These are phyloP conservation scores for Fomitopsis palustris DNA, from an alignment of 1,284 basidiomycete genomes.

Conservation along the genomic window DNA sequence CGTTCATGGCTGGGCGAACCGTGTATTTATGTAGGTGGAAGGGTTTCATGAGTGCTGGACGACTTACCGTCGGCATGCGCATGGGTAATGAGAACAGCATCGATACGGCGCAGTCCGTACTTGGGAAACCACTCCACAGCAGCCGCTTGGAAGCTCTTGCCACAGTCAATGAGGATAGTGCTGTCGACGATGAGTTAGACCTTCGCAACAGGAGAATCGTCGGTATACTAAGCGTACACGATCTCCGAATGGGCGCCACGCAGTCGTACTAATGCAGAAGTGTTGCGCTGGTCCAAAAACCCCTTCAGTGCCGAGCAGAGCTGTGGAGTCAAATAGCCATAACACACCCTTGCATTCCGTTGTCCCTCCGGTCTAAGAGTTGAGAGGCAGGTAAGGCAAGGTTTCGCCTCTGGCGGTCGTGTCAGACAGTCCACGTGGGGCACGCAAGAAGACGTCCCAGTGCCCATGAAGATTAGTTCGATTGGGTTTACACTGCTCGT, in stretches of 20 bases:
- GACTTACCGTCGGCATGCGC: conserved; percentile 71
- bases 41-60: not conserved
- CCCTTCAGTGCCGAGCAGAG: not conserved
- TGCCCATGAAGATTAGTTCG: conserved; percentile 72
- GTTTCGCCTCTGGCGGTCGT: conserved; percentile 41
- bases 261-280: conserved; percentile 60
- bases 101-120: conserved; percentile 68
- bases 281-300: conserved; percentile 49
- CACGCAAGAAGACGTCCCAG: conserved; percentile 69
- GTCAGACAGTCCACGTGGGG: conserved; percentile 67
- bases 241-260: conserved; percentile 45
- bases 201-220: not conserved
- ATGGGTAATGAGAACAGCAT: conserved; percentile 78
- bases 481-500: conserved; percentile 21
- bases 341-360: conserved; percentile 58
- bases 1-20: conserved; percentile 65
- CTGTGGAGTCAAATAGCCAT: not conserved
- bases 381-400: conserved; percentile 66
- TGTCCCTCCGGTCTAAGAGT: conserved; percentile 61
- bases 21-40: conserved; percentile 6
- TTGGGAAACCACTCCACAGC: conserved; percentile 81
- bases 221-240: conserved; percentile 40
- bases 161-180: conserved; percentile 76
- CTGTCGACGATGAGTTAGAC: conserved; percentile 29
- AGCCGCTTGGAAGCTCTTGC: conserved; percentile 76